A percentile compares a stretch with the other conserved stretches of the same genome.
These are phyloP conservation scores for Dothideomycetes sp. DNA, from an alignment of 2,329 filamentous ascomycete genomes.

Conservation along the genomic window DNA sequence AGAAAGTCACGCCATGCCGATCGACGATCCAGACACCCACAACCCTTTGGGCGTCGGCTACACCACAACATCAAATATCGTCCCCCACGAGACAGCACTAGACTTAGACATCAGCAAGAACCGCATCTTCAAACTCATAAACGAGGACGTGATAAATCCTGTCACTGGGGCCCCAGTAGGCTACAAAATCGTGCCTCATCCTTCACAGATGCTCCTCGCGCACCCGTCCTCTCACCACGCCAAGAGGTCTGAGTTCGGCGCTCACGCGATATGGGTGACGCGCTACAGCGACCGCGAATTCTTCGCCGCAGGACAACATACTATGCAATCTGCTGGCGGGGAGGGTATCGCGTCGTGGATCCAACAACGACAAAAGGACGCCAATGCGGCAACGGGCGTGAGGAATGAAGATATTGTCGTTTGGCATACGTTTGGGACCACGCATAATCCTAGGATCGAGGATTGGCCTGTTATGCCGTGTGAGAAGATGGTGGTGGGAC, in stretches of 20 bases:
- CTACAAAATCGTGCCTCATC: conserved; percentile 59
- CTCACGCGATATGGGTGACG: conserved; percentile 41
- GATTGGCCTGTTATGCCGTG: conserved; percentile 89
- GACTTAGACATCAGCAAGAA: conserved; percentile 29
- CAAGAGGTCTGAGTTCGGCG: conserved; percentile 32
- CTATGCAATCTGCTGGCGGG: conserved; percentile 24
- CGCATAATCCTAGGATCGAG: conserved; percentile 79
- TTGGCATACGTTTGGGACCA: conserved; percentile 93
- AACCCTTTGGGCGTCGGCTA: conserved; percentile 53
- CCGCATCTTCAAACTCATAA: conserved; percentile 54
- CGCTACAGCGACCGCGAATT: conserved; percentile 37
- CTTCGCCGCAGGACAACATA: conserved; percentile 33
- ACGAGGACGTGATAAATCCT: conserved; percentile 71
- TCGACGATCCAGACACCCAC: conserved; percentile 35
- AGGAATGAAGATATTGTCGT: conserved; percentile 79
- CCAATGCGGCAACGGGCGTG: conserved; percentile 20
- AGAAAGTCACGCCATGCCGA: conserved; percentile 36
- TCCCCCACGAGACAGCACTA: conserved; percentile 17
- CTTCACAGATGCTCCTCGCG: conserved; percentile 36
- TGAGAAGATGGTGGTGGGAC: conserved; percentile 40
- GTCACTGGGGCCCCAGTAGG: conserved; percentile 73
- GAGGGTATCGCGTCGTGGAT: conserved; percentile 26
- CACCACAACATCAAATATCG: conserved; percentile 34
- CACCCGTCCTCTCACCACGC: conserved; percentile 28
- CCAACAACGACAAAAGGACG: conserved; percentile 22